These are phyloP conservation scores for Eremochloa ophiuroides DNA, from an alignment of 176 grass and related monocot genomes.

Conservation along the genomic window DNA sequence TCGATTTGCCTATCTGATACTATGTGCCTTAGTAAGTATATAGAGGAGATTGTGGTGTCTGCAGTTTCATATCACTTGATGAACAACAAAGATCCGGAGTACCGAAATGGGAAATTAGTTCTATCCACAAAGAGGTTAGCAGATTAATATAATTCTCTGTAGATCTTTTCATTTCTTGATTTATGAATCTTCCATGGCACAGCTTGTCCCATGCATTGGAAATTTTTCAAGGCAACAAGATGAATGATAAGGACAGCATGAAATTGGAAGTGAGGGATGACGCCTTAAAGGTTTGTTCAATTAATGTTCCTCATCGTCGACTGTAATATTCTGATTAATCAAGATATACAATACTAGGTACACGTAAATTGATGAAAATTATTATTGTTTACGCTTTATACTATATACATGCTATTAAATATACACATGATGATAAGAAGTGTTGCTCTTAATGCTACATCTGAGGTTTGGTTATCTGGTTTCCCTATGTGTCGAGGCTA, in stretches of 20 bases:
- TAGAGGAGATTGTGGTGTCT: constrained; percentile 78
- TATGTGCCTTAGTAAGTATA: constrained; percentile 57
- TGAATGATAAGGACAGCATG: constrained; percentile 39
- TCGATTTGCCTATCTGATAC: constrained; percentile 71
- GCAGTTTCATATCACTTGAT: constrained; percentile 88
- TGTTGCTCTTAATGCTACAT: background rate
- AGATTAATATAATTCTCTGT: background rate
- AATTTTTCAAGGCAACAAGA: constrained; percentile 73
- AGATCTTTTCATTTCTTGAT: constrained; percentile 1
- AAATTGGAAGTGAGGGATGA: constrained; percentile 41
- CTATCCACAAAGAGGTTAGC: constrained; percentile 67
- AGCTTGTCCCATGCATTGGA: constrained; percentile 70
- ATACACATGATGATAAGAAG: background rate
- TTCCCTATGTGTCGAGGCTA: background rate
- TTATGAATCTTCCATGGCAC: constrained; percentile 18
- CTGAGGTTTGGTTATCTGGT: background rate
- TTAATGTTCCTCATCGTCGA: background rate
- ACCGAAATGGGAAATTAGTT: constrained; percentile 71
- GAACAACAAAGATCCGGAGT: constrained; percentile 70
- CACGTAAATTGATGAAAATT: background rate
- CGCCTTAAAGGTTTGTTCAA: constrained; percentile 39
- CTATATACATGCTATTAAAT: background rate
- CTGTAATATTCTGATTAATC: background rate
- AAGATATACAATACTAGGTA: background rate
- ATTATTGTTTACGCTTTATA: background rate